phyloP scores from a whole-genome alignment of 1,284 basidiomycete genomes.

The Cutaneotrichosporon sp. region DNA sequence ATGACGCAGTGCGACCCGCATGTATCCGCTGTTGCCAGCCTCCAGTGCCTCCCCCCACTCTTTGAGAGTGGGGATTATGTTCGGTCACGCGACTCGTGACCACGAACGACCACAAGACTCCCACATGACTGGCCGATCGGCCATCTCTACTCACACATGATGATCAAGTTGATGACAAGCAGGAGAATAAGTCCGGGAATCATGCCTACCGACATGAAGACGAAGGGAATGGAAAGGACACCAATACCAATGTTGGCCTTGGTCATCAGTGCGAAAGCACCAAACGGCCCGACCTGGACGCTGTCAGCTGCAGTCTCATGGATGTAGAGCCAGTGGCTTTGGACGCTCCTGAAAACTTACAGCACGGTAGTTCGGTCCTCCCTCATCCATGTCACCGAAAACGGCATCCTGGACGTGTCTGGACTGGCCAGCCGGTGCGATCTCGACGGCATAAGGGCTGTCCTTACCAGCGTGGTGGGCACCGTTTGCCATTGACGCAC shows the following conservation, averaged over 20 bases:
- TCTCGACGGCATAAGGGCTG: conserved; percentile 14
- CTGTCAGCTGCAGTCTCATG: neutral
- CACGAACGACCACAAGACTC: no score
- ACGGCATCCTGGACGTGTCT: conserved; percentile 23
- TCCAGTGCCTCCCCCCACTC: no score
- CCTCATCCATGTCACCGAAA: conserved; percentile 27
- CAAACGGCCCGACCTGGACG: conserved; percentile 15
- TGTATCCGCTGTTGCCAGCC: no score
- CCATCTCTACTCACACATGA: conserved; percentile 25
- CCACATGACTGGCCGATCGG: no score
- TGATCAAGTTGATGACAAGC: conserved; percentile 30
- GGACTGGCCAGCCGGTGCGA: conserved; percentile 13
- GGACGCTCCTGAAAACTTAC: conserved; percentile 9
- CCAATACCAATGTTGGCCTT: conserved; percentile 39
- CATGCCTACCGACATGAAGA: conserved; percentile 30
- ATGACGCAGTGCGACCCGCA: no score
- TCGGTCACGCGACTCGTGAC: neutral
- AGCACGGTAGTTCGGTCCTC: conserved; percentile 33
- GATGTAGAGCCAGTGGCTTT: no score
- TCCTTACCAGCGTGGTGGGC: neutral
- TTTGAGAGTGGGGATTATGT: no score
- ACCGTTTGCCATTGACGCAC: neutral
- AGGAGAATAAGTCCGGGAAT: conserved; percentile 37
- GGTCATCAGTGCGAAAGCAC: conserved; percentile 26
- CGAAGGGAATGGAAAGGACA: conserved; percentile 36